Evolutionary conservation across 1,284 basidiomycete species (phyloP).

Genomic region (Somion occarium): DNA sequence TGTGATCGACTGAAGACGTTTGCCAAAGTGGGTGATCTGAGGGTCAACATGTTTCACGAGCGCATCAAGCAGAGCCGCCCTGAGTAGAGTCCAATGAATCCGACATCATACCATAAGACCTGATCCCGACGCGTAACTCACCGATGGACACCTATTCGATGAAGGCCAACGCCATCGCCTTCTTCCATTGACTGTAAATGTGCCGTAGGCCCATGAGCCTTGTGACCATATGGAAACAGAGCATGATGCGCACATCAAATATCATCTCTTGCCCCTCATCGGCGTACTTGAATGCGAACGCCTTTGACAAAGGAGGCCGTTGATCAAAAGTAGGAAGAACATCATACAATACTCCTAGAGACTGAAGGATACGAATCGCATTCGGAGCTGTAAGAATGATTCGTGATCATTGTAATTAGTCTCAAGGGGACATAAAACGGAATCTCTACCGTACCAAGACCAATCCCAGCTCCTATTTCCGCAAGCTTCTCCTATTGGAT

Average conservation of each 20-base stretch:
- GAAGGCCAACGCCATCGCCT: background rate
- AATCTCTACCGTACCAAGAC: conserved; percentile 36
- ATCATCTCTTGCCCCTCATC: conserved; percentile 34
- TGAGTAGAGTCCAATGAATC: conserved; percentile 14
- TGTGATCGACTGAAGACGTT: conserved; percentile 25
- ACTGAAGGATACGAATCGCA: conserved; percentile 38
- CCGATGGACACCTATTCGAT: background rate
- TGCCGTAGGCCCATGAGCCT: background rate
- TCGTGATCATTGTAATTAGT: background rate
- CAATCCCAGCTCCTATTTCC: conserved; percentile 49
- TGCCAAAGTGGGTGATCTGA: conserved; percentile 38
- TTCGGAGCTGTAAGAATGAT: conserved; percentile 37
- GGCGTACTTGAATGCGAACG: conserved; percentile 39
- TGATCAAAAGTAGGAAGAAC: conserved; percentile 34
- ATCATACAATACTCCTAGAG: conserved; percentile 37
- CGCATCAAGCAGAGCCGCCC: conserved; percentile 43
- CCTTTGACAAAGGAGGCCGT: conserved; percentile 16
- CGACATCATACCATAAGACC: background rate
- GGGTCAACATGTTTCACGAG: conserved; percentile 38
- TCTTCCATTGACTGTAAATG: background rate
- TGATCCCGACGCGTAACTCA: background rate
- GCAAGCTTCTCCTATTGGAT: conserved; percentile 31
- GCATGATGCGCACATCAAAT: conserved; percentile 41
- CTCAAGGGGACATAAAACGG: no score
- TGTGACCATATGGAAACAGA: background rate